A percentile compares a stretch with the other conserved stretches of the same genome.
Evolutionary conservation across 2,329 filamentous ascomycete species (phyloP).

Genomic region (Claviceps quebecensis): DNA sequence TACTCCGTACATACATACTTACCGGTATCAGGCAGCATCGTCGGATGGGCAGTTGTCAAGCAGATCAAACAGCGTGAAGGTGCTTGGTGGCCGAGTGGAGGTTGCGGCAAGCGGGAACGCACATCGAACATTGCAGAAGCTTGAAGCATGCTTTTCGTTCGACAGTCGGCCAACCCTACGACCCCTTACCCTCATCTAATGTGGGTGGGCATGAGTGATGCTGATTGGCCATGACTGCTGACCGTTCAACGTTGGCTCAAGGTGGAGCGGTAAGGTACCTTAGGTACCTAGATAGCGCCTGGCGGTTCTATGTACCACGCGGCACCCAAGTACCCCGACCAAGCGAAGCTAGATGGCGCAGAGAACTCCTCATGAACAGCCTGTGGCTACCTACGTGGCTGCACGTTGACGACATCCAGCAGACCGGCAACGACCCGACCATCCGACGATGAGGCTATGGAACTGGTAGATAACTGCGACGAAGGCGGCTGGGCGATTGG

Average conservation of each 20-base stretch:
- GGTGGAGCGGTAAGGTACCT: no score
- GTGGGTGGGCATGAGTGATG: not conserved
- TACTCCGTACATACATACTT: not conserved
- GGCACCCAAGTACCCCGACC: no score
- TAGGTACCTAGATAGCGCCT: no score
- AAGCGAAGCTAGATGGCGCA: no score
- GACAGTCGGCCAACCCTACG: not conserved
- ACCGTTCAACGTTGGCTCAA: no score
- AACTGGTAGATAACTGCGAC: not conserved
- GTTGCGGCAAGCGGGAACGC: not conserved
- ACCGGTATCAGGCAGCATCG: not conserved
- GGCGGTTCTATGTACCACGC: no score
- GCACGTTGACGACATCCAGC: conserved; percentile 13
- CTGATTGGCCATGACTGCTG: not conserved
- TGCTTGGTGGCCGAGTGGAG: not conserved
- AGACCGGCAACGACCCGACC: conserved; percentile 8
- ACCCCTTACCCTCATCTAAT: not conserved
- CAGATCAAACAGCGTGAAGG: not conserved
- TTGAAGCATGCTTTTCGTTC: not conserved
- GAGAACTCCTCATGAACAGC: no score
- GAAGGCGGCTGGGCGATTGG: not conserved
- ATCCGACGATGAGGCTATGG: conserved; percentile 6
- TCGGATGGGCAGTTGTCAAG: not conserved
- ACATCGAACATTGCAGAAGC: not conserved
- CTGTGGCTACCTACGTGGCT: conserved; percentile 4